A percentile compares a stretch with the other conserved stretches of the same genome.
phyloP scores from a whole-genome alignment of 164 flowering plant genomes.

The Macadamia integrifolia region DNA sequence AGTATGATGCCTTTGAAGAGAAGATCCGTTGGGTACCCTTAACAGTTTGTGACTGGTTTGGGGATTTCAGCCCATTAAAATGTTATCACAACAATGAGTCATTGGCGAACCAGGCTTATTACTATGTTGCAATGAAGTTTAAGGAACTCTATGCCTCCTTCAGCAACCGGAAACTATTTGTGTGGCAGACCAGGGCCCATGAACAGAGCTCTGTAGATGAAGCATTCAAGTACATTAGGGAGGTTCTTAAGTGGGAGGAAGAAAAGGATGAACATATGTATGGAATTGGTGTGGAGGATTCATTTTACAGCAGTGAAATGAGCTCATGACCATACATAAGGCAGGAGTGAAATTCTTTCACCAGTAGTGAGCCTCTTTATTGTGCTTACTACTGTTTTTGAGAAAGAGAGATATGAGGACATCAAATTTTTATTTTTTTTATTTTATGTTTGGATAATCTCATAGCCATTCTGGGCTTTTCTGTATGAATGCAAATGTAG shows the following conservation, averaged over 20 bases:
- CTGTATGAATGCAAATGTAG: neutral
- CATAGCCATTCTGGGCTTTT: neutral
- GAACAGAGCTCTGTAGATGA: slow-evolving; percentile 41
- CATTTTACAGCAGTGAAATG: slow-evolving; percentile 40
- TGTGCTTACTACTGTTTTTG: neutral
- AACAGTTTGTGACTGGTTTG: slow-evolving; percentile 47
- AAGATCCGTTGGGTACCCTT: slow-evolving; percentile 34
- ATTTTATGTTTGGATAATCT: neutral
- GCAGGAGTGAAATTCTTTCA: slow-evolving; percentile 21
- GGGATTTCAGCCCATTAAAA: slow-evolving; percentile 45
- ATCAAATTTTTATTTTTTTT: neutral
- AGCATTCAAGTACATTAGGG: slow-evolving; percentile 45
- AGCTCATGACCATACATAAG: slow-evolving; percentile 37
- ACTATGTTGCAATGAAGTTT: slow-evolving; percentile 53
- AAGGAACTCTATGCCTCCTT: slow-evolving; percentile 42
- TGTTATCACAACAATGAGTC: slow-evolving; percentile 30
- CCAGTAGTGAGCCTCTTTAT: neutral
- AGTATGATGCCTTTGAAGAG: slow-evolving; percentile 48
- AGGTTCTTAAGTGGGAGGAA: slow-evolving; percentile 59
- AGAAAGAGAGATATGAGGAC: neutral
- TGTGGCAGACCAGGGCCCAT: slow-evolving; percentile 35
- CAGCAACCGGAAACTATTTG: slow-evolving; percentile 43
- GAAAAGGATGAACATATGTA: slow-evolving; percentile 34
- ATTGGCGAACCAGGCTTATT: slow-evolving; percentile 45
- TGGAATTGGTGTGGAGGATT: slow-evolving; percentile 26